Percentiles rank a stretch among this genome's conserved stretches.
These are phyloP conservation scores for Penicillium sumatraense DNA, from an alignment of 2,329 filamentous ascomycete genomes.

Conservation along the genomic window DNA sequence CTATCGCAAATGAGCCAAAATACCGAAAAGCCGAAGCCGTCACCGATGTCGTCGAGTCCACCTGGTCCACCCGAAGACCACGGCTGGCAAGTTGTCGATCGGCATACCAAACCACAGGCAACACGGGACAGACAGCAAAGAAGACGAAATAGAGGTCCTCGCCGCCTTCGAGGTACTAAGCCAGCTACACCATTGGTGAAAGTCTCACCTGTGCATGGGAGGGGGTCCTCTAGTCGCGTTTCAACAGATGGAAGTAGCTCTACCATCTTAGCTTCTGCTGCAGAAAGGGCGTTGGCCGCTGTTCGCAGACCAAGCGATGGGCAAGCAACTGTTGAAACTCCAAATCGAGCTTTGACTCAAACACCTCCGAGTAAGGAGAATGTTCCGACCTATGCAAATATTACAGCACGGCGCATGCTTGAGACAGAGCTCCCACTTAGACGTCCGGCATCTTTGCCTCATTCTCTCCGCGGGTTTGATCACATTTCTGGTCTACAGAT, in stretches of 20 bases:
- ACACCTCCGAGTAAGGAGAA: conserved; percentile 30
- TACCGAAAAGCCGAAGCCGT: conserved; percentile 33
- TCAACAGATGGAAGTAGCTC: conserved; percentile 20
- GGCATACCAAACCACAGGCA: conserved; percentile 17
- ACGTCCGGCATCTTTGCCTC: conserved; percentile 27
- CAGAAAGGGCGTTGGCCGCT: conserved; percentile 43
- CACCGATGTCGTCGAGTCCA: conserved; percentile 28
- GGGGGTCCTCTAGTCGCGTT: conserved; percentile 34
- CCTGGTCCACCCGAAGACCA: conserved; percentile 27
- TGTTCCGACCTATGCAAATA: conserved; percentile 38
- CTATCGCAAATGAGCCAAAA: conserved; percentile 36
- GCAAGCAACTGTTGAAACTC: conserved; percentile 24
- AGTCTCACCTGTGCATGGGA: conserved; percentile 32
- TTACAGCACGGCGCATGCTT: conserved; percentile 33
- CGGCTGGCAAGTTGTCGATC: conserved; percentile 41
- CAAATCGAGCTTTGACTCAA: conserved; percentile 7
- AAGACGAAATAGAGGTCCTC: conserved; percentile 20
- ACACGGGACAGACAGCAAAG: conserved; percentile 12
- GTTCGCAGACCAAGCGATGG: conserved; percentile 44
- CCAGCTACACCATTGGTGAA: conserved; percentile 30
- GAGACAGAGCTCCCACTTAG: conserved; percentile 18
- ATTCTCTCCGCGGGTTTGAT: conserved; percentile 16
- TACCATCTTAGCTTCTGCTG: conserved; percentile 37
- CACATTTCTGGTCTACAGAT: conserved; percentile 25
- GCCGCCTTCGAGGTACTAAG: conserved; percentile 23